Evolutionary conservation across 2,329 filamentous ascomycete genomes (phyloP).

Genomic region (Ophiostoma piceae): DNA sequence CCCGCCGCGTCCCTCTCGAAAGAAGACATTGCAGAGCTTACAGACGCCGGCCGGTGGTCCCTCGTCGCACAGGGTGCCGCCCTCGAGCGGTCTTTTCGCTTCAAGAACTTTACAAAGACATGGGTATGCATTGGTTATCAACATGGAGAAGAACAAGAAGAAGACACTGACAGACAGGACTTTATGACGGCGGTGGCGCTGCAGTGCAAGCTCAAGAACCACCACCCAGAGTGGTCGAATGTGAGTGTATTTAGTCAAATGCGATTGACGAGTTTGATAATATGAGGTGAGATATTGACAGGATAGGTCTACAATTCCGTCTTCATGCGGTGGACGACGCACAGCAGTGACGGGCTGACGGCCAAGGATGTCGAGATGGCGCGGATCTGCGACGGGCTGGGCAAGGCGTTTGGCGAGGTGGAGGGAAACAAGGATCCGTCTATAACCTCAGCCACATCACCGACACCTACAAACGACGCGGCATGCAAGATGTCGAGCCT

Average conservation of each 20-base stretch:
- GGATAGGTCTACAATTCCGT: conserved; percentile 59
- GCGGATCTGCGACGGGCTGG: conserved; percentile 55
- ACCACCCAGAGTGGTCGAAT: conserved; percentile 75
- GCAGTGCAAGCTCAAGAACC: conserved; percentile 62
- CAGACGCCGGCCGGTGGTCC: conserved; percentile 40
- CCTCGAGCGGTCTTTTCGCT: conserved; percentile 56
- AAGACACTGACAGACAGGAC: conserved; percentile 43
- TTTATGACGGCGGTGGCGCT: conserved; percentile 70
- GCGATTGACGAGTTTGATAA: neutral
- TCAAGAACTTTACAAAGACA: conserved; percentile 60
- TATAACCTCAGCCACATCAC: neutral
- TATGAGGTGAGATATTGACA: neutral
- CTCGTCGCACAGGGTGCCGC: conserved; percentile 48
- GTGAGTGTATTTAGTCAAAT: neutral
- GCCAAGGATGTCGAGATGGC: conserved; percentile 60
- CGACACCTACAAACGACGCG: neutral
- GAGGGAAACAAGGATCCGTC: neutral
- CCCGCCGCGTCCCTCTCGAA: neutral
- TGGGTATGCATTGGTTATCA: conserved; percentile 45
- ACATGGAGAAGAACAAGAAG: neutral
- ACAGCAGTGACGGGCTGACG: conserved; percentile 56
- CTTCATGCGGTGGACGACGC: conserved; percentile 69
- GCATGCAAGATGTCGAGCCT: conserved; percentile 40
- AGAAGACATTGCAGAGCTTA: neutral
- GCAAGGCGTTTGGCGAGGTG: conserved; percentile 52